These are phyloP conservation scores for Leptomonas seymouri DNA, from an alignment of 208 protist genomes.

Conservation along the genomic window DNA sequence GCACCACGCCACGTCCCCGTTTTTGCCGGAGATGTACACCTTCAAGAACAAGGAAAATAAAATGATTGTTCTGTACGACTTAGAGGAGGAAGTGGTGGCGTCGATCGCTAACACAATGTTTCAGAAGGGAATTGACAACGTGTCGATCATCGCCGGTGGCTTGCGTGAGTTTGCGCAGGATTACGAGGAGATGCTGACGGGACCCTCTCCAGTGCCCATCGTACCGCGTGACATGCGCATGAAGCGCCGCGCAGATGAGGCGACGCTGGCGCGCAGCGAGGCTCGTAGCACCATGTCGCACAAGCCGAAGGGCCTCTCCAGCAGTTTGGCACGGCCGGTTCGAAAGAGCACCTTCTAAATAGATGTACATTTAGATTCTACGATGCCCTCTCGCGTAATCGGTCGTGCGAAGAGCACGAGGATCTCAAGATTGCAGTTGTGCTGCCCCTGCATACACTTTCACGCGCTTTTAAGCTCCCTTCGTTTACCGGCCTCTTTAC, in stretches of 20 bases:
- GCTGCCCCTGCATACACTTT: too few relatives aligned
- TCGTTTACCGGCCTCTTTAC: too few relatives aligned
- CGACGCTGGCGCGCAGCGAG: constrained; percentile 75
- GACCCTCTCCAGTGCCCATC: constrained; percentile 63
- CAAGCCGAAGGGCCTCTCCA: constrained; percentile 89
- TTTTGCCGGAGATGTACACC: constrained; percentile 82
- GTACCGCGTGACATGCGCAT: constrained; percentile 69
- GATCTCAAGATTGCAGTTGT: too few relatives aligned
- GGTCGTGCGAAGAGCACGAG: too few relatives aligned
- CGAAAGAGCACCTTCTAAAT: constrained; percentile 34
- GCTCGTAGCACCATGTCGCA: constrained; percentile 60
- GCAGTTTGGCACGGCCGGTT: constrained; percentile 54
- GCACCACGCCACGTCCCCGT: constrained; percentile 76
- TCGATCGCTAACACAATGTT: constrained; percentile 69
- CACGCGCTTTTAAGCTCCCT: too few relatives aligned
- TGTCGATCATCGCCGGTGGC: constrained; percentile 80
- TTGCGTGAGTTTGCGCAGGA: constrained; percentile 88
- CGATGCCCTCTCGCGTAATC: too few relatives aligned
- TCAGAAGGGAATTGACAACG: constrained; percentile 90
- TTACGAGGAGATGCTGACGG: constrained; percentile 56
- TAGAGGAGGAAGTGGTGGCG: constrained; percentile 74
- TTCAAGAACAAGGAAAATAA: constrained; percentile 91
- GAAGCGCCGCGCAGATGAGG: constrained; percentile 67
- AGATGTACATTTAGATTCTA: too few relatives aligned
- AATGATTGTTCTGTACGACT: constrained; percentile 87